These are phyloP conservation scores for Blastobotrys aristatus DNA, from an alignment of 1,139 yeast genomes.

Conservation along the genomic window DNA sequence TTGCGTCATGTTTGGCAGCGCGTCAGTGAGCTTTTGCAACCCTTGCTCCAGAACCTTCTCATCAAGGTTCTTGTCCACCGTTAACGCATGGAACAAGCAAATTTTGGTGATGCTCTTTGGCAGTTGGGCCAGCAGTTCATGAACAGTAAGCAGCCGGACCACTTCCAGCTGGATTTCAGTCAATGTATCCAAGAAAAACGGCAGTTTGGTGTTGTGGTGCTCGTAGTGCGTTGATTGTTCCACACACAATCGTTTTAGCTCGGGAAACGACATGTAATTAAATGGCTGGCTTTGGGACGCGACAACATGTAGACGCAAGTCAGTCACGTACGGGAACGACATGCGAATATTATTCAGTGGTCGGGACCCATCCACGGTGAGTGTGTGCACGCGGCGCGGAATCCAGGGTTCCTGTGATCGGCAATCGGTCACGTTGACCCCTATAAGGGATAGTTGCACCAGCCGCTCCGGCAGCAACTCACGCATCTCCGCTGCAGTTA, in stretches of 20 bases:
- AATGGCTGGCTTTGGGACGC: conserved; percentile 2
- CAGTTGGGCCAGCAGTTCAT: neutral
- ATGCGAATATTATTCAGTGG: conserved; percentile 3
- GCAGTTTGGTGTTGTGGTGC: neutral
- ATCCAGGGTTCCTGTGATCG: conserved; percentile 1
- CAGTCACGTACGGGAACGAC: neutral
- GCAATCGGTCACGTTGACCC: conserved; percentile 2
- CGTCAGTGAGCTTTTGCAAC: neutral
- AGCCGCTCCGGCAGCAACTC: neutral
- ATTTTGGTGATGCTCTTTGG: neutral
- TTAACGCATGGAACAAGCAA: neutral
- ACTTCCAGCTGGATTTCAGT: conserved; percentile 1
- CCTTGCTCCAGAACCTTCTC: neutral
- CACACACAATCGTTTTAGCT: conserved; percentile 1
- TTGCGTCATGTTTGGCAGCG: neutral
- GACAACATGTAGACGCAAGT: neutral
- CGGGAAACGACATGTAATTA: conserved; percentile 5
- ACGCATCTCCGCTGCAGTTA: neutral
- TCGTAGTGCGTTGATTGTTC: neutral
- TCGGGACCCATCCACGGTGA: conserved; percentile 4
- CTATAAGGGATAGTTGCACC: neutral
- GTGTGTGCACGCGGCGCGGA: neutral
- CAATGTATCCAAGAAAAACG: neutral
- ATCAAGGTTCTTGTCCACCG: neutral
- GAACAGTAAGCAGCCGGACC: neutral